phyloP scores from a whole-genome alignment of 2,329 filamentous ascomycete genomes.

The Arachnomyces sp. region DNA sequence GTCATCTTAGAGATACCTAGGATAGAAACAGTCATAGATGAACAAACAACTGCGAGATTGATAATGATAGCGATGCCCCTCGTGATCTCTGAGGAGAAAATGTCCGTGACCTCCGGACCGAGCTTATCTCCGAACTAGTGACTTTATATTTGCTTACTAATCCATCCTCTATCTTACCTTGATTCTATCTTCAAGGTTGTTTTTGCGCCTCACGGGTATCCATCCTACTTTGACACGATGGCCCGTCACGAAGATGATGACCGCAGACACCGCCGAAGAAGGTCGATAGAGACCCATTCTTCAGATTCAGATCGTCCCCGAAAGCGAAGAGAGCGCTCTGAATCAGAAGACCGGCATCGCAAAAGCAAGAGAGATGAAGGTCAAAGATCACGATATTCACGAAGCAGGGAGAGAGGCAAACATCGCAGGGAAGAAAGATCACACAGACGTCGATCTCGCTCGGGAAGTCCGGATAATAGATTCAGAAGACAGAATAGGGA shows the following conservation, averaged over 20 bases:
- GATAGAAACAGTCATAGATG: too few relatives aligned
- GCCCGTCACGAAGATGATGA: conserved; percentile 16
- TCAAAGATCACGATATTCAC: neutral
- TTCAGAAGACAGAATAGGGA: conserved; percentile 20
- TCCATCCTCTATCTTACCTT: neutral
- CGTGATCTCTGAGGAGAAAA: too few relatives aligned
- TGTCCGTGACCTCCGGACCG: too few relatives aligned
- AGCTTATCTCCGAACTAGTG: too few relatives aligned
- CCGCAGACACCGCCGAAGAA: conserved; percentile 15
- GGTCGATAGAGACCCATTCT: conserved; percentile 15
- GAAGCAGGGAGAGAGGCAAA: conserved; percentile 1
- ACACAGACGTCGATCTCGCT: conserved; percentile 8
- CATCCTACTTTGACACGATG: conserved; percentile 15
- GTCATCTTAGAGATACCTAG: too few relatives aligned
- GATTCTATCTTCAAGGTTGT: neutral
- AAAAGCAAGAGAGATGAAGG: neutral
- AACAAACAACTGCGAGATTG: too few relatives aligned
- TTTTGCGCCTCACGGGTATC: too few relatives aligned
- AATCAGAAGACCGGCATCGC: conserved; percentile 19
- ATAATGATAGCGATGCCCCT: too few relatives aligned
- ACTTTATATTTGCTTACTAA: too few relatives aligned
- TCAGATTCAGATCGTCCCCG: conserved; percentile 16
- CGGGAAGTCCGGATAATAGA: conserved; percentile 2
- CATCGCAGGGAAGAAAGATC: conserved; percentile 3
- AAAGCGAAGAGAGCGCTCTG: conserved; percentile 19